Conservation (phyloP, 805 yeast species). For the Zygosaccharomyces siamensis region DNA sequence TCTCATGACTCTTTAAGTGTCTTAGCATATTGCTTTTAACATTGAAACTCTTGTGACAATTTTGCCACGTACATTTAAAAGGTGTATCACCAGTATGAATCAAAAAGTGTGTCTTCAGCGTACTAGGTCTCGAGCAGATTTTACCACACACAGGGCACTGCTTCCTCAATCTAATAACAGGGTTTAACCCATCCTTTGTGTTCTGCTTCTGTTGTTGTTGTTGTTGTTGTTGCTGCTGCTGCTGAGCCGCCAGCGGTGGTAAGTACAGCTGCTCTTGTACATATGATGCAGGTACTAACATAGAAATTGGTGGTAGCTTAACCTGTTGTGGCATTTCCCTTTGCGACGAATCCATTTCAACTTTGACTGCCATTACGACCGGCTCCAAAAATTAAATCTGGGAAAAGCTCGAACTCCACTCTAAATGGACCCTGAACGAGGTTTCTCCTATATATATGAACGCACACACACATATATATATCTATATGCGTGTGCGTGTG, state of each 20-base stretch:
- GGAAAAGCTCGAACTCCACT: background rate
- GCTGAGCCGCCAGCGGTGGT: slow-evolving; percentile 7
- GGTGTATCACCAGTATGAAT: slow-evolving; percentile 84
- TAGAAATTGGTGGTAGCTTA: slow-evolving; percentile 14
- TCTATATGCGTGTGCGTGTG: background rate
- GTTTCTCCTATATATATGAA: background rate
- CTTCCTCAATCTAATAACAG: slow-evolving; percentile 28
- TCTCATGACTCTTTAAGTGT: slow-evolving; percentile 63
- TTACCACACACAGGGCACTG: slow-evolving; percentile 58
- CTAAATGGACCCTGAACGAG: background rate
- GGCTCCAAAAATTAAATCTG: background rate
- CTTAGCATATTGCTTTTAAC: slow-evolving; percentile 79
- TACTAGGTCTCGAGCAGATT: slow-evolving; percentile 76
- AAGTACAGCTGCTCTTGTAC: slow-evolving; percentile 4
- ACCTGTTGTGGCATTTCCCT: slow-evolving; percentile 7
- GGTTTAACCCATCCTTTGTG: slow-evolving; percentile 4
- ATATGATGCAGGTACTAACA: slow-evolving; percentile 12
- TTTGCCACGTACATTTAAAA: slow-evolving; percentile 55
- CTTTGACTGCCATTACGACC: background rate
- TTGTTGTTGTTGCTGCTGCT: slow-evolving; percentile 1
- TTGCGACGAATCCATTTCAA: background rate
- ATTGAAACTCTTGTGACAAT: slow-evolving; percentile 64
- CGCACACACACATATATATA: background rate
- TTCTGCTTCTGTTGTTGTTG: slow-evolving; percentile 3
- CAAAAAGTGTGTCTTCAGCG: slow-evolving; percentile 71